These are phyloP conservation scores for Arthrobotrys sphaeroides DNA, from an alignment of 2,329 filamentous ascomycete genomes.

Conservation along the genomic window DNA sequence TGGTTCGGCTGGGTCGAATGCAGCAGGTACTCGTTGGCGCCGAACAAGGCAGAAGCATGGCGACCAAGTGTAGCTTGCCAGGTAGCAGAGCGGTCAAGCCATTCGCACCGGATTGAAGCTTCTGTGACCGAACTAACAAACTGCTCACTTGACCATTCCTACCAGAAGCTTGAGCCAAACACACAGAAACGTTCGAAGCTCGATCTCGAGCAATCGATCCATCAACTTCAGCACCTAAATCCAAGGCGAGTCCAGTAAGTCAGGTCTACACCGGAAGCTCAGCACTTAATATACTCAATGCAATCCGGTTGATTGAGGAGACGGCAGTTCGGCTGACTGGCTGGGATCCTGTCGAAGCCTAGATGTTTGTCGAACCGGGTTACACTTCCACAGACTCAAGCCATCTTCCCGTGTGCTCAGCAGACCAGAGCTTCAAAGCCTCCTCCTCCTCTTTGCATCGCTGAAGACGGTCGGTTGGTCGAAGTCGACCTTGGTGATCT, in stretches of 20 bases:
- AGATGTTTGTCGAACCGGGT: slow-evolving; percentile 9
- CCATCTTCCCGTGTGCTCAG: background rate
- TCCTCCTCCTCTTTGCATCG: background rate
- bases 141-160: background rate
- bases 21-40: background rate
- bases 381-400: slow-evolving; percentile 8
- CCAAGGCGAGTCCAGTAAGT: no score
- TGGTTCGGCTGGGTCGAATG: background rate
- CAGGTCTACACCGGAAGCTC: no score
- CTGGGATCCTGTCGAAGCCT: slow-evolving; percentile 8
- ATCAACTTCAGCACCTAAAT: no score
- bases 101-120: no score
- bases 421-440: slow-evolving; percentile 1
- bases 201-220: no score
- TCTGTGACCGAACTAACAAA: background rate
- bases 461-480: background rate
- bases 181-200: no score
- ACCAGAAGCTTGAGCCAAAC: no score
- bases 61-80: background rate
- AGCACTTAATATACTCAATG: no score
- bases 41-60: no score
- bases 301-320: background rate
- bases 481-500: slow-evolving; percentile 22
- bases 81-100: no score
- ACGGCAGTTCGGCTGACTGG: slow-evolving; percentile 16